Conservation (phyloP, 2,329 filamentous ascomycete species). For the Thermoascus crustaceus region DNA sequence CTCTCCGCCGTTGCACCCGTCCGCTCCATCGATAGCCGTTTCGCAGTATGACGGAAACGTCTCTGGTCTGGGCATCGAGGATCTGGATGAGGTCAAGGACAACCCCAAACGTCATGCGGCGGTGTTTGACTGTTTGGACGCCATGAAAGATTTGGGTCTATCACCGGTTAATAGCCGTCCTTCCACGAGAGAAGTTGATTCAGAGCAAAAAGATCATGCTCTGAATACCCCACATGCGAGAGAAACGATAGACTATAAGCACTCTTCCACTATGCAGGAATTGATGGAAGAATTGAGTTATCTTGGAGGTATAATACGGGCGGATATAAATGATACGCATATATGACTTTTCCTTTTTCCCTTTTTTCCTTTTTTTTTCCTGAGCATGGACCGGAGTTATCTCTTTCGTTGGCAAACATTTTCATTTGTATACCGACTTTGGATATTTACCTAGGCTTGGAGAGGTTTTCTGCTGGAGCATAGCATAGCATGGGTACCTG, state of each 20-base stretch:
- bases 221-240: background rate
- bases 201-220: background rate
- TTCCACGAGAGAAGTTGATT: constrained; percentile 7
- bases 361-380: too few relatives aligned
- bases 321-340: constrained; percentile 16
- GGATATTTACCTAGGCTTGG: too few relatives aligned
- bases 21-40: constrained; percentile 17
- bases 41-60: constrained; percentile 18
- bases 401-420: too few relatives aligned
- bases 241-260: constrained; percentile 11
- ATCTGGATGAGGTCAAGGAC: constrained; percentile 23
- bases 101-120: constrained; percentile 32
- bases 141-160: constrained; percentile 20
- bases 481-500: too few relatives aligned
- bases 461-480: too few relatives aligned
- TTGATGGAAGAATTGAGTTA: constrained; percentile 46
- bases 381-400: too few relatives aligned
- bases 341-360: constrained; percentile 1
- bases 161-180: constrained; percentile 16
- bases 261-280: constrained; percentile 37
- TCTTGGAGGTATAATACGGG: constrained; percentile 40
- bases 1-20: constrained; percentile 17
- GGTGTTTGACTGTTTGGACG: constrained; percentile 24
- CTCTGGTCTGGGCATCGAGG: constrained; percentile 26
- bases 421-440: too few relatives aligned